Conservation (phyloP, 192 early-diverging fungal species). For the Paraglomus occultum region DNA sequence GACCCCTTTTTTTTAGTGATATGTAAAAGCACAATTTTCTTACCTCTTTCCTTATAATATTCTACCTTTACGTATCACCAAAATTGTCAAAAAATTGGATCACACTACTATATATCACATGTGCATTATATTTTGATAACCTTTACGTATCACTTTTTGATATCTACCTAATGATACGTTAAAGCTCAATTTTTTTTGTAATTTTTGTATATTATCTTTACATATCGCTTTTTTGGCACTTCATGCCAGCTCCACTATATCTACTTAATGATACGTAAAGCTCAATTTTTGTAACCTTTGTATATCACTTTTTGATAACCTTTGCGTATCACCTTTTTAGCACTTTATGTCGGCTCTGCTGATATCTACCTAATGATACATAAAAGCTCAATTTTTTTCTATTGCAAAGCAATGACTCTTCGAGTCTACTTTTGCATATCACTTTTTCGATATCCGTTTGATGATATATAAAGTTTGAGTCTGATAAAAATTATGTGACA, state of each 20-base stretch:
- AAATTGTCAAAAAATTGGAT: slow-evolving; percentile 25
- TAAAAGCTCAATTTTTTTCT: slow-evolving; percentile 27
- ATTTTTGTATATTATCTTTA: too few species aligned
- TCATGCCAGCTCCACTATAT: too few species aligned
- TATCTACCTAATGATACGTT: slow-evolving; percentile 13
- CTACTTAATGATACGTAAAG: too few species aligned
- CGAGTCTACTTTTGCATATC: slow-evolving; percentile 16
- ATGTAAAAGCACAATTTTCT: too few species aligned
- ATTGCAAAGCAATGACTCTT: too few species aligned
- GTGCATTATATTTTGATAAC: slow-evolving; percentile 20
- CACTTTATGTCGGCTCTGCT: slow-evolving; percentile 7
- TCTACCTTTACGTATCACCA: slow-evolving; percentile 23
- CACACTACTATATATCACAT: slow-evolving; percentile 22
- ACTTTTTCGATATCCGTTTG: slow-evolving; percentile 23
- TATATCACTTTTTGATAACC: slow-evolving; percentile 27
- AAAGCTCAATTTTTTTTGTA: slow-evolving; percentile 18
- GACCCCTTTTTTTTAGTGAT: too few species aligned
- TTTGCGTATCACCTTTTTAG: slow-evolving; percentile 26
- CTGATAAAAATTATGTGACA: neutral
- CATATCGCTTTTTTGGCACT: too few species aligned
- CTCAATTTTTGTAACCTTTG: slow-evolving; percentile 23
- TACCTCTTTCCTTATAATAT: too few species aligned
- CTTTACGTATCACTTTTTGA: slow-evolving; percentile 27
- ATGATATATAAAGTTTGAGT: slow-evolving; percentile 14
- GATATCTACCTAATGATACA: slow-evolving; percentile 28